Conservation (phyloP, 2,329 filamentous ascomycete genomes). For the Colletotrichum sp. region DNA sequence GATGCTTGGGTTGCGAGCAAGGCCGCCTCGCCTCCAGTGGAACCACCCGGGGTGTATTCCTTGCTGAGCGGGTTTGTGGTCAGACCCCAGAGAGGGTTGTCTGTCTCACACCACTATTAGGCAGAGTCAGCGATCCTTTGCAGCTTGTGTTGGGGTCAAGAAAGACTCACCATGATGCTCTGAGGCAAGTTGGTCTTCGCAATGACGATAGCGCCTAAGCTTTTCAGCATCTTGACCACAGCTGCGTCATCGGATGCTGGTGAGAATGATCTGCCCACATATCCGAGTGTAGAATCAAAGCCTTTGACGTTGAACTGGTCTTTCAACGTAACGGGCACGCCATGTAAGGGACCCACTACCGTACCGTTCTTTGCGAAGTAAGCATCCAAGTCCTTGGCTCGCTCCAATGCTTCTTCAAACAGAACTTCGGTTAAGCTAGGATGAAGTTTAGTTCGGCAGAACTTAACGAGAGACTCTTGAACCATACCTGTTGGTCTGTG, state of each 20-base stretch:
- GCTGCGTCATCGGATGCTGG: constrained; percentile 56
- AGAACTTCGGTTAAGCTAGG: constrained; percentile 49
- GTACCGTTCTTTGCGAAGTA: constrained; percentile 39
- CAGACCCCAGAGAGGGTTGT: constrained; percentile 63
- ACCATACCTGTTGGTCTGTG: background rate
- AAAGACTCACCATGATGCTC: constrained; percentile 52
- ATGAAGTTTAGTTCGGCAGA: background rate
- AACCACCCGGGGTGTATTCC: constrained; percentile 65
- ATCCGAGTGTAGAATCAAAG: constrained; percentile 57
- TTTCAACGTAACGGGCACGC: constrained; percentile 56
- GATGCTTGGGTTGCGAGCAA: constrained; percentile 45
- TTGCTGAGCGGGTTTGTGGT: constrained; percentile 69
- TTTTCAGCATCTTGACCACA: constrained; percentile 61
- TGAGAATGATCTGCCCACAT: constrained; percentile 51
- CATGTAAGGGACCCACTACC: constrained; percentile 63
- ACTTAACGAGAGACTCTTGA: too few species aligned
- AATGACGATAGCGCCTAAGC: constrained; percentile 66
- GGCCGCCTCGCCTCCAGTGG: constrained; percentile 61
- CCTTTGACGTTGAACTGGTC: constrained; percentile 64
- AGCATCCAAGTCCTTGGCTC: constrained; percentile 42
- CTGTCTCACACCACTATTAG: constrained; percentile 35
- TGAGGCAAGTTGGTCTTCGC: constrained; percentile 75
- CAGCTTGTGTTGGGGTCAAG: background rate
- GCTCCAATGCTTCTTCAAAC: constrained; percentile 40
- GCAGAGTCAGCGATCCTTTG: background rate